Evolutionary conservation across 768 basidiomycete genomes (phyloP).

Genomic region (Tulasnella sp.): DNA sequence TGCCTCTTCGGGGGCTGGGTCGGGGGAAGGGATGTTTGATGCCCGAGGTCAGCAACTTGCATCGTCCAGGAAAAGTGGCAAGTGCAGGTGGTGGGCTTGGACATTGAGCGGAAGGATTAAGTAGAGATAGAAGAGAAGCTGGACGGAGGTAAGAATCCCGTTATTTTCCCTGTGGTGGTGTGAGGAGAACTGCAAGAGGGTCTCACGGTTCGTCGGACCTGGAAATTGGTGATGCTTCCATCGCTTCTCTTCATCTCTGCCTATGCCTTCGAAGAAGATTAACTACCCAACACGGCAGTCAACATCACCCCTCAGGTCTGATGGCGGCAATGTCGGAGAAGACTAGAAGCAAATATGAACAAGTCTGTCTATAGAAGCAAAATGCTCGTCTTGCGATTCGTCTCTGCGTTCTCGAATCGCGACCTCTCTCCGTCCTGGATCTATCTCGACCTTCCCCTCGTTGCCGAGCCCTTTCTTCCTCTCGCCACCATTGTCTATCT

Average conservation of each 20-base stretch:
- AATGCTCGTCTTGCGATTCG: neutral
- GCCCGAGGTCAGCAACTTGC: neutral
- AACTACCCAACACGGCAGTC: neutral
- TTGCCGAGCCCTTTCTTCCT: neutral
- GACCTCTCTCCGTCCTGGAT: neutral
- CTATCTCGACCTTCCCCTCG: neutral
- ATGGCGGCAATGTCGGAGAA: neutral
- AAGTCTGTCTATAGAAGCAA: neutral
- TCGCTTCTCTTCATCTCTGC: neutral
- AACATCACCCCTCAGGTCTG: neutral
- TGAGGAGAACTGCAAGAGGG: neutral
- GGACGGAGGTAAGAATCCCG: neutral
- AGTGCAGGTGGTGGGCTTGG: no score
- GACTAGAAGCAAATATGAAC: neutral
- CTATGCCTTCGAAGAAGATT: neutral
- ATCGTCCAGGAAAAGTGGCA: no score
- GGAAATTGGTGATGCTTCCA: neutral
- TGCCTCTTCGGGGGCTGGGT: neutral
- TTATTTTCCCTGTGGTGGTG: neutral
- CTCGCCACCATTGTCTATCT: neutral
- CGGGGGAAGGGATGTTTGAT: neutral
- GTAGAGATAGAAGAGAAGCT: neutral
- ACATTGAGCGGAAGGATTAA: neutral
- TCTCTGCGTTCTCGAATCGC: neutral
- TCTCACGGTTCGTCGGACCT: neutral